Base-by-base conservation (phyloP, 2,329 filamentous ascomycete species). In the Fusarium acutatum region DNA sequence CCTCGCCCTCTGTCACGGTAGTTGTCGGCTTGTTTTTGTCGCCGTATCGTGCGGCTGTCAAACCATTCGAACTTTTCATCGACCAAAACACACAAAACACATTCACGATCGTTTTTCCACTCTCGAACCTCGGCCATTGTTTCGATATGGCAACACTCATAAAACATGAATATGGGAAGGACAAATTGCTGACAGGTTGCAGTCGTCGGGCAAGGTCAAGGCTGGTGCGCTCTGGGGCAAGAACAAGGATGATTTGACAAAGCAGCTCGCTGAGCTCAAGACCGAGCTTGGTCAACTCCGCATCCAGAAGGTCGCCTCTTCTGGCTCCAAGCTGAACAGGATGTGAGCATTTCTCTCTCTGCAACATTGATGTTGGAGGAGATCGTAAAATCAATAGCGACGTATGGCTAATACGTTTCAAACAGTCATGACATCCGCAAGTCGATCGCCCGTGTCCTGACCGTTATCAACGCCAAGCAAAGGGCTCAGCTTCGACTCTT, bases 391-490 rank as follows among this genome's bases (percentile, higher is more conserved):
- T 22, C 54, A 35, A 38, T 57, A 53, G 26, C 44, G 41, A 46
- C 28, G 43, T 67, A 60, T 50, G 69, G 60, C 77, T 77, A 75
- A 78, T 60, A 37, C 52, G 69, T 53, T 73, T 75, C 75, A 80
- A 65, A 63, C 81, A 98, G 95, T 88, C 94, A 97, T 90, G 97
- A 99, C 86, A 91, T 99, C 86, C 95, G 96, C 90, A 99, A 99
- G 92, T 97, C 95, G 79, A 98, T 99, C 87, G 97, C 96, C 84
- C 95, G 96, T 84, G 94, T 98, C 87, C 92, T 99, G 82, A 99
- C 96, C 86, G 91, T 99, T 89, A 97, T 99, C 92, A 99, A 98
- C 91, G 93, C 95, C 88, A 98, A 97, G 92, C 96, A 99, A 90
- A 93, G 97, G 86, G 90, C 94, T 79, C 95, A 98, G 89, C 94